A percentile compares a stretch with the other conserved stretches of the same genome.
These are phyloP conservation scores for Colletotrichum lupini DNA, from an alignment of 2,329 filamentous ascomycete species.

Conservation along the genomic window DNA sequence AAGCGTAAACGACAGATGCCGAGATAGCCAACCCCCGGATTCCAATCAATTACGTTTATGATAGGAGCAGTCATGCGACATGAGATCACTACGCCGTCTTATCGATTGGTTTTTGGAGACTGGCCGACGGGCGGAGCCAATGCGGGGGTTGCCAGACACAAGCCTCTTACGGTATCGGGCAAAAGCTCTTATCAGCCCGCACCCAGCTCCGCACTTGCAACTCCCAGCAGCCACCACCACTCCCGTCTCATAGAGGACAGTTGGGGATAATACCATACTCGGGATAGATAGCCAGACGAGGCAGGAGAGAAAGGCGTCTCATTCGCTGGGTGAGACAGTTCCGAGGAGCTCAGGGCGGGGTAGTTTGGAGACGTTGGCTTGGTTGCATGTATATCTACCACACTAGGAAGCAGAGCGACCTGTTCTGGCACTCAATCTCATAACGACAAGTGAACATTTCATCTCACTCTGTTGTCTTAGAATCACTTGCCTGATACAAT, in stretches of 20 bases:
- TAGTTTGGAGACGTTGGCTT: constrained; percentile 6
- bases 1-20: constrained; percentile 12
- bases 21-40: constrained; percentile 17
- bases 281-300: constrained; percentile 18
- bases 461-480: background rate
- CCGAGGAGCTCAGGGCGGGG: constrained; percentile 31
- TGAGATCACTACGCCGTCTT: constrained; percentile 34
- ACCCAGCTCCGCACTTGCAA: constrained; percentile 16
- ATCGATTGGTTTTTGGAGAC: constrained; percentile 30
- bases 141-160: constrained; percentile 24
- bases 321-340: constrained; percentile 4
- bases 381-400: constrained; percentile 20
- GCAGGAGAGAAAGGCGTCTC: background rate
- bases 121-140: constrained; percentile 25
- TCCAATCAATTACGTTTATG: constrained; percentile 34
- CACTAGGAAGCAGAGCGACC: background rate
- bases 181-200: constrained; percentile 31
- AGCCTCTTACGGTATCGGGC: constrained; percentile 21
- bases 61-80: constrained; percentile 27
- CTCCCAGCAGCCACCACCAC: background rate
- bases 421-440: background rate
- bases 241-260: background rate
- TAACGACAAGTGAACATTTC: background rate
- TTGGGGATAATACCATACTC: constrained; percentile 3
- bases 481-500: background rate